Base-by-base conservation (phyloP, 2,329 filamentous ascomycete genomes). In the Cladophialophora chaetospira region DNA sequence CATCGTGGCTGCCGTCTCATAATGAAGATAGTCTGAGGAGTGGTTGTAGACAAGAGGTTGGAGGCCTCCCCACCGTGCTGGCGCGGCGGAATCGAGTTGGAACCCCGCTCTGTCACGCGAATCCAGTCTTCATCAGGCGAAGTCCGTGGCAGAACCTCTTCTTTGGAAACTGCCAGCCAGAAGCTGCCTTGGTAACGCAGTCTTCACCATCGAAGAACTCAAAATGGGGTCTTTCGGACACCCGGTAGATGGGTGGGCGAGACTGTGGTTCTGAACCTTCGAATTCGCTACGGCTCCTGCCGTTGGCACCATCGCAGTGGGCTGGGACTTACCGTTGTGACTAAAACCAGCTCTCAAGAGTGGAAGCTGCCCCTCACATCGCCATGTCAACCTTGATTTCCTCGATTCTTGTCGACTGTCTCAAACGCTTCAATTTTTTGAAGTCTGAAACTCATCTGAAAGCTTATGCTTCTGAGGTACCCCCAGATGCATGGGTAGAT, bases 401-500 rank as follows among this genome's bases (percentile, higher is more conserved):
- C 10, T 38, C 46, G 4, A 21, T 28, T 3, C 31, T 49, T 8
- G 33, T 49, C 19, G 46, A 49, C 11, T 49, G 46, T 40, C 21
- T 49, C 0, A 49, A 36, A 28, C n/a, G 21, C 11, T 49, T 49
- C 21, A 38, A 49, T 13, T 10, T 3, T 28, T 23, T 49, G 5
- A 28, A 21, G 10, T 15, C 42, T 5, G 42, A 31, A 5, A 5
- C 19, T 4, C 23, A 54, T 5, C 25, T 54, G 13, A 21, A 29
- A 5, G 10, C 21, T 1, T 40, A 54, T 25, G 13, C 51, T 3
- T 19, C 9, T 17, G 52, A 49, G 33, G 44, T 49, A 2, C 52
- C 31, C 1, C 42, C 10, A 13, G 25, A 28, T 11, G 15, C 23
- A 9, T 61, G 58, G 58, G 28, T 36, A 5, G 51, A 54, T 38